Base-by-base conservation (phyloP, 257 asterid genomes). In the Cynanchum wilfordii region DNA sequence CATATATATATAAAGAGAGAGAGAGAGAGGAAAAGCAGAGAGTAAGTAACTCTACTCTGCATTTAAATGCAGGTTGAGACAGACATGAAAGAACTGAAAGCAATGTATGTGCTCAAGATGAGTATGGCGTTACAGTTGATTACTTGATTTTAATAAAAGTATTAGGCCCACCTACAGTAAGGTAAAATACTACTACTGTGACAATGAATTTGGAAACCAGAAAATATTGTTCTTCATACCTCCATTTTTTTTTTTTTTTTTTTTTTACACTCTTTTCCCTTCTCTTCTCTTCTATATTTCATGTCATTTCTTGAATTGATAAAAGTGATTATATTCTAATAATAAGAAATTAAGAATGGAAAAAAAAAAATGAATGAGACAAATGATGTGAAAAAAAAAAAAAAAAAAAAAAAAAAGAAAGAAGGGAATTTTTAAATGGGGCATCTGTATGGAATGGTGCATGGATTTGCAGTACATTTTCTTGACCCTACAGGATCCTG, bases 31-130 rank as follows among this genome's bases (percentile, higher is more conserved):
- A n/a, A 45, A 36, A 40, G 17, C 44, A 44, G 44, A 42, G 75
- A 24, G 68, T 24, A 33, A 33, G 5, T 25, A 52, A 52, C 24
- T 52, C 56, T 66, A 22, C 44, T 42, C 66, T 58, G 38, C 70
- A 45, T 63, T 74, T 82, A 81, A 79, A 73, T 85, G 88, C 77
- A 79, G 75, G 69, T 77, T 71, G 83, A 74, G 89, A 79, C 78
- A 74, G 85, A 77, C 74, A 63, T 59, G 76, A 74, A 72, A 75
- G 83, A 60, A 78, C 40, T 72, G 82, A 71, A 73, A 69, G 82
- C 72, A 72, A 74, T 76, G 76, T 74, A 80, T 80, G 80, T 80
- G 70, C 75, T 44, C 67, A 81, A 30, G 72, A 2, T 59, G 71
- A 79, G 84, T 71, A 71, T 85, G 87, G 87, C 33, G 68, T 63